Conservation (phyloP, 2,329 filamentous ascomycete genomes). For the Talaromyces rugulosus region DNA sequence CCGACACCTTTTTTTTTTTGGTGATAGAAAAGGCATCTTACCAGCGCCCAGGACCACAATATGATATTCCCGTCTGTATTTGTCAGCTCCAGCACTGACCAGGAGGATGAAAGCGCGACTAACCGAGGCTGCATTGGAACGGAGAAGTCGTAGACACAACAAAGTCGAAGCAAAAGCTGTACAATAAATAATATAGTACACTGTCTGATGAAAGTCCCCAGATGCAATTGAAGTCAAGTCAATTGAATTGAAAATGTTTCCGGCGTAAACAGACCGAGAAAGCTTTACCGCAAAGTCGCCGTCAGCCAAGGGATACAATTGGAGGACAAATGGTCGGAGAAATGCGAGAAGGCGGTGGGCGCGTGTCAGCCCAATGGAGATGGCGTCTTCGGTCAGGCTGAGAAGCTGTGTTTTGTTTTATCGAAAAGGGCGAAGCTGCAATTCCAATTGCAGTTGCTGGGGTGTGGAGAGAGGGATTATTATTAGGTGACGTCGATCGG, state of each 20-base stretch:
- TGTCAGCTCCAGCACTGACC: neutral
- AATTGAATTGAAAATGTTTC: too few species aligned
- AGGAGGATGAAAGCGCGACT: neutral
- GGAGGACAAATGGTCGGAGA: neutral
- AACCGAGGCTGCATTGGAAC: neutral
- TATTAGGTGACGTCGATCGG: neutral
- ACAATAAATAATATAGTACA: neutral
- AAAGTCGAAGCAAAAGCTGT: neutral
- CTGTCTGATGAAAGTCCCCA: neutral
- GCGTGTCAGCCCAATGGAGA: neutral
- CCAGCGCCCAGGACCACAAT: conserved; percentile 78
- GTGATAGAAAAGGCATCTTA: conserved; percentile 31
- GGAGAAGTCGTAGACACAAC: neutral
- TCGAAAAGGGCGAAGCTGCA: neutral
- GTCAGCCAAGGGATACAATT: neutral
- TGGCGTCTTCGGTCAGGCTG: neutral
- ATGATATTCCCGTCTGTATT: conserved; percentile 69
- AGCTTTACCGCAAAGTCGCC: neutral
- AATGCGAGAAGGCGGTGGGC: neutral
- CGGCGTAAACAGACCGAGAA: neutral
- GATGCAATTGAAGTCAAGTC: neutral
- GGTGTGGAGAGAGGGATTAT: neutral
- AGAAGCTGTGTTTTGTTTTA: neutral
- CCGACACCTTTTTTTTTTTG: neutral
- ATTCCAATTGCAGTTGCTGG: neutral